Evolutionary conservation across 1,139 yeast genomes (phyloP), one percentile per base, ranked within the genome.

Genomic region (Saccharomycopsis hybrid): DNA sequence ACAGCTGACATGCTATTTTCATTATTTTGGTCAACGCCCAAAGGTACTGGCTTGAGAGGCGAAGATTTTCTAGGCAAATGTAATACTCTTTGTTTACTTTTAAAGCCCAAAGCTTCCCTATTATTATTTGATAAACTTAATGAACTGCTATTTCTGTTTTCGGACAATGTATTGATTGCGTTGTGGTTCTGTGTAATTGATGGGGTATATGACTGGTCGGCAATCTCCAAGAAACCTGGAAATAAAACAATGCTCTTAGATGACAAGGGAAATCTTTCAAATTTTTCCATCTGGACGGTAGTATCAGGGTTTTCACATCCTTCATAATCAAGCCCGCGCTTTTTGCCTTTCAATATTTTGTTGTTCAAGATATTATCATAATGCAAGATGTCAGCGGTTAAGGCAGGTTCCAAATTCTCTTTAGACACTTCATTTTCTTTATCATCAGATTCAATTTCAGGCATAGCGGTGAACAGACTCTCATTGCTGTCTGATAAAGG

Each of bases 41-140:
- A 24, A 8, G 13, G 27, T 13, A 43, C 44, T 5, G 44, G 42
- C 31, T 50, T 52, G 9, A 50, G 43, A 13, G 55, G 55, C 3
- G 55, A 52, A 3, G 49, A 44, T 43, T 47, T 50, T 32, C 31
- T 43, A 5, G 55, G 55, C 13, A 49, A 32, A 41, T 52, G 53
- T 9, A 48, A 35, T 3, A 46, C 32, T 11, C 52, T 31, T 5
- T 37, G 39, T 42, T 38, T 41, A 36, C 27, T 41, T 24, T 24
- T 28, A 41, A 3, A 4, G 37, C 11, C 27, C 24, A 3, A 13
- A 8, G 29, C 44, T 8, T 11, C 30, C 5, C 27, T 11, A 25
- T 44, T n/a, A 9, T 25, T 28, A 5, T 35, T 13, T 7, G 35
- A 5, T 4, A 11, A n/a, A n/a, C 18, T 18, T 18, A 18, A 18